phyloP scores from a whole-genome alignment of 1,139 yeast species.

The Meyerozyma athensensis region DNA sequence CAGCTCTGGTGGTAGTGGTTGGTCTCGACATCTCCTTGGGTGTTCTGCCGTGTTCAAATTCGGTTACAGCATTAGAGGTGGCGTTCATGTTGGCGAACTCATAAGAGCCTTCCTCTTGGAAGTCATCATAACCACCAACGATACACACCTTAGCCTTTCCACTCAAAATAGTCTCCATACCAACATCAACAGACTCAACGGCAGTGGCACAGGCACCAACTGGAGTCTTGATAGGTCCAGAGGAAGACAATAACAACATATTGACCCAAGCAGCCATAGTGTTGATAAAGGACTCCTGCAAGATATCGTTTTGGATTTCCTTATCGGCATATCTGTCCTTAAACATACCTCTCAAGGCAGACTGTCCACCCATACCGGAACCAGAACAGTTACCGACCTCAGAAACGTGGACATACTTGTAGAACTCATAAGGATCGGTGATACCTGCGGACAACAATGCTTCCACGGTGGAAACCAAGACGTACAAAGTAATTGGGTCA shows the following conservation, averaged over 20 bases:
- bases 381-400: constrained; percentile 99
- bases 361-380: constrained; percentile 99
- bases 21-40: constrained; percentile 99
- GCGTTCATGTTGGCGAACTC: constrained; percentile 99
- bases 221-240: constrained; percentile 98
- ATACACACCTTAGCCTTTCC: constrained; percentile 95
- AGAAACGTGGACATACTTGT: constrained; percentile 95
- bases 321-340: constrained; percentile 86
- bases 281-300: constrained; percentile 97
- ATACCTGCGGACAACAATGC: constrained; percentile 92
- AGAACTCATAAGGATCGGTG: constrained; percentile 97
- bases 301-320: constrained; percentile 93
- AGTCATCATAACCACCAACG: constrained; percentile 98
- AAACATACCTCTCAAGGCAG: constrained; percentile 96
- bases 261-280: constrained; percentile 99
- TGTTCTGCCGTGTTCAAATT: constrained; percentile 92
- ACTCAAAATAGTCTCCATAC: constrained; percentile 85
- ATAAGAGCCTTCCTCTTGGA: constrained; percentile 98
- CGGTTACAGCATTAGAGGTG: constrained; percentile 83
- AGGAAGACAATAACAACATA: constrained; percentile 93
- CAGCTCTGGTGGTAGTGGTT: constrained; percentile 89
- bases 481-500: constrained; percentile 91
- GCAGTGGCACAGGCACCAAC: constrained; percentile 99
- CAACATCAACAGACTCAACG: constrained; percentile 92
- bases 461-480: constrained; percentile 90